Percentiles rank a stretch among this genome's conserved stretches.
These are phyloP conservation scores for Lepidium didymum DNA, from an alignment of 345 rosid species.

Conservation along the genomic window DNA sequence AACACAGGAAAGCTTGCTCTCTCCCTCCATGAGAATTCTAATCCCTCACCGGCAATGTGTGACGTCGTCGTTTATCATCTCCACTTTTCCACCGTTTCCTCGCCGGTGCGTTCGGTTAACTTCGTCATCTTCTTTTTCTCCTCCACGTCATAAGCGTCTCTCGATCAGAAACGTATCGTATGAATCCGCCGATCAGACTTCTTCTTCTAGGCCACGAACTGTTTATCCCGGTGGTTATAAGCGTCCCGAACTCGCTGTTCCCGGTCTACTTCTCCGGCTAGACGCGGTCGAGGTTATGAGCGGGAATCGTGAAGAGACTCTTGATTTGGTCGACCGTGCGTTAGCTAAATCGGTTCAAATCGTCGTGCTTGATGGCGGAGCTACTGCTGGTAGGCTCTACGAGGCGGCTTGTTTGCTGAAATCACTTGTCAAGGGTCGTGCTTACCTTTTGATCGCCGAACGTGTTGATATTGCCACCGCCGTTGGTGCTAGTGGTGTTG, in stretches of 20 bases:
- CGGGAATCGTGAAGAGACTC: slow-evolving; percentile 32
- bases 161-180: slow-evolving; percentile 30
- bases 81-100: slow-evolving; percentile 5
- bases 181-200: slow-evolving; percentile 29
- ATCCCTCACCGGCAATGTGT: slow-evolving; percentile 21
- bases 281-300: slow-evolving; percentile 52
- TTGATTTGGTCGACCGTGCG: slow-evolving; percentile 59
- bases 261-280: slow-evolving; percentile 61
- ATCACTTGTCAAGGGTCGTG: slow-evolving; percentile 75
- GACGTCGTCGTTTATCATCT: slow-evolving; percentile 26
- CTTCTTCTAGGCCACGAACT: slow-evolving; percentile 58
- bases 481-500: slow-evolving; percentile 82
- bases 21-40: slow-evolving; percentile 21
- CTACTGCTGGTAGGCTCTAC: slow-evolving; percentile 51
- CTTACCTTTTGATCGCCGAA: slow-evolving; percentile 66
- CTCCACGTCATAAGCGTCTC: slow-evolving; percentile 17
- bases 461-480: slow-evolving; percentile 88
- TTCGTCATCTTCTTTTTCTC: slow-evolving; percentile 1
- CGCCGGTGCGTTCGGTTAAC: not conserved
- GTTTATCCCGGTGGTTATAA: slow-evolving; percentile 91
- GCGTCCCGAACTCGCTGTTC: slow-evolving; percentile 77
- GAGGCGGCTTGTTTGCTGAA: slow-evolving; percentile 85
- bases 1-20: slow-evolving; percentile 7
- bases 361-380: slow-evolving; percentile 65
- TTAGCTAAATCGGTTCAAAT: slow-evolving; percentile 65